Conservation (phyloP, 2,329 filamentous ascomycete species). For the Colletotrichum melonis region DNA sequence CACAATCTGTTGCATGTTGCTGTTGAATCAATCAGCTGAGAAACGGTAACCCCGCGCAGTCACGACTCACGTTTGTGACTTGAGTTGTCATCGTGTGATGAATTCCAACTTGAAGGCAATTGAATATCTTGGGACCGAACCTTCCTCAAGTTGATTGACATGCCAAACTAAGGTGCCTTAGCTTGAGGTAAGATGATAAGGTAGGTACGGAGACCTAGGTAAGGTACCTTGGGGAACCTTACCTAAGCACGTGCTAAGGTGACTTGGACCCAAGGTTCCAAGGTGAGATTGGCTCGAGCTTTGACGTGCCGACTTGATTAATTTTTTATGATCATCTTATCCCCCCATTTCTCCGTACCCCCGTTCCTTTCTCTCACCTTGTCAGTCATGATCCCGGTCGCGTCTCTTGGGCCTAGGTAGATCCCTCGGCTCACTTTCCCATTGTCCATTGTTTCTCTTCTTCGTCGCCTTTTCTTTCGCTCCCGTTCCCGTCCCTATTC, state of each 20-base stretch:
- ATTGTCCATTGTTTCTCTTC: slow-evolving; percentile 20
- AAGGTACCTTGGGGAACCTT: too few relatives aligned
- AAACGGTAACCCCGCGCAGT: not conserved
- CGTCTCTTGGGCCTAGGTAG: not conserved
- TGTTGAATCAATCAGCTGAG: not conserved
- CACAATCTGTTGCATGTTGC: not conserved
- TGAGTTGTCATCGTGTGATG: not conserved
- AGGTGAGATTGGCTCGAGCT: slow-evolving; percentile 10
- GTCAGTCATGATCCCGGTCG: not conserved
- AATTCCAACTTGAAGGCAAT: not conserved
- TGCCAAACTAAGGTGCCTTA: not conserved
- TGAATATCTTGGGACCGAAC: too few relatives aligned
- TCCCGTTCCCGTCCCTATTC: slow-evolving; percentile 18
- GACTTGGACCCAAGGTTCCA: not conserved
- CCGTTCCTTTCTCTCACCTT: not conserved
- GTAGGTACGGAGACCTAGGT: too few relatives aligned
- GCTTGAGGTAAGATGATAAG: too few relatives aligned
- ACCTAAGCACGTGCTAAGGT: not conserved
- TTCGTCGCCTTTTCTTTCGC: slow-evolving; percentile 16
- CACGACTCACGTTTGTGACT: not conserved
- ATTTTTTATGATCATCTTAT: not conserved
- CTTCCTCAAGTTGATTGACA: not conserved
- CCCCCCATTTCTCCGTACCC: not conserved
- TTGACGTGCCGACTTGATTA: slow-evolving; percentile 11
- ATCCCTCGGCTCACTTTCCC: not conserved